phyloP scores from a whole-genome alignment of 495 filamentous ascomycete species.

The Eremomyces bilateralis region DNA sequence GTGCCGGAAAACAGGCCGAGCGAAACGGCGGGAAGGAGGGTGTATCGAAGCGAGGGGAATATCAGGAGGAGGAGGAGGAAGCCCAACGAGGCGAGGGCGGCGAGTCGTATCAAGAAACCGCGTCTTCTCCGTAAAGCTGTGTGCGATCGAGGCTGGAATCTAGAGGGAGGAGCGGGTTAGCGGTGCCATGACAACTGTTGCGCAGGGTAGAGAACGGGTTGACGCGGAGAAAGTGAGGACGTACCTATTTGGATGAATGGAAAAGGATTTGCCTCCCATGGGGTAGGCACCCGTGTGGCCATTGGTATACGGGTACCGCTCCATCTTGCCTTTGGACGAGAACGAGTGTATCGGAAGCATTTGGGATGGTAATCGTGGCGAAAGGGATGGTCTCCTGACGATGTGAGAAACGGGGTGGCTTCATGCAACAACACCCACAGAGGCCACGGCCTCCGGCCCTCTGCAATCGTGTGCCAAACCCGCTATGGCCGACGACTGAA shows the following conservation, averaged over 20 bases:
- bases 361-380: too few relatives aligned
- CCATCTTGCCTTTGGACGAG: constrained; percentile 27
- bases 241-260: constrained; percentile 79
- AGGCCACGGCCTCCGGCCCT: too few relatives aligned
- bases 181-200: constrained; percentile 4
- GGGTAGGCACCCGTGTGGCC: constrained; percentile 51
- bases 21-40: constrained; percentile 38
- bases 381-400: too few relatives aligned
- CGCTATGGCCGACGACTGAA: too few relatives aligned
- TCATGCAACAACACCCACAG: too few relatives aligned
- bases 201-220: constrained; percentile 1
- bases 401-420: too few relatives aligned
- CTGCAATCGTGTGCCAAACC: too few relatives aligned
- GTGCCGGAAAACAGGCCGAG: constrained; percentile 45
- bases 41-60: constrained; percentile 45
- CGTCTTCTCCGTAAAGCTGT: constrained; percentile 51
- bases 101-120: constrained; percentile 50
- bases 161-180: constrained; percentile 17
- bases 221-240: constrained; percentile 6
- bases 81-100: constrained; percentile 28
- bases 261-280: constrained; percentile 40
- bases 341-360: constrained; percentile 19
- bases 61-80: constrained; percentile 43
- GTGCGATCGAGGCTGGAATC: constrained; percentile 74
- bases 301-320: constrained; percentile 46